These are phyloP conservation scores for Diaporthe ilicicola DNA, from an alignment of 2,329 filamentous ascomycete genomes.

Conservation along the genomic window DNA sequence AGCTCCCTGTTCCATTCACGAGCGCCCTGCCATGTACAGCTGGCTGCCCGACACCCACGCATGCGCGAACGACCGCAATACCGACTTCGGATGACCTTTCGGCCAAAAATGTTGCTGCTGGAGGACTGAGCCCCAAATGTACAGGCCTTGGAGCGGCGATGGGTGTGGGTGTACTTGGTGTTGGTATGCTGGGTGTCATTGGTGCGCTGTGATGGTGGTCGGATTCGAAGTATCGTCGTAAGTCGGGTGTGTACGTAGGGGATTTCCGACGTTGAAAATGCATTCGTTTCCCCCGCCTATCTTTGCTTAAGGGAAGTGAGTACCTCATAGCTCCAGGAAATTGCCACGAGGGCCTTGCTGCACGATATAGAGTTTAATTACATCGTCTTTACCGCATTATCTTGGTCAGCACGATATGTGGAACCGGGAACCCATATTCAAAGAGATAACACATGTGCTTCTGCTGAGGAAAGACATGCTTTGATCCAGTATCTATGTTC, in stretches of 20 bases:
- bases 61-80: not conserved
- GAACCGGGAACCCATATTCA: not conserved
- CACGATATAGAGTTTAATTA: not conserved
- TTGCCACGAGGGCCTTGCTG: not conserved
- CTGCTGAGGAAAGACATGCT: not conserved
- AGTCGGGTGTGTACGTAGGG: too few species aligned
- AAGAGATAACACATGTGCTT: not conserved
- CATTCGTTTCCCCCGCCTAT: too few species aligned
- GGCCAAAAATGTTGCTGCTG: not conserved
- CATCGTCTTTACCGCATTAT: not conserved
- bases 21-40: slow-evolving; percentile 47
- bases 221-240: too few species aligned
- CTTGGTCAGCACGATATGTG: not conserved
- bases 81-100: not conserved
- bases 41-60: slow-evolving; percentile 47
- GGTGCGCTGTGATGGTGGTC: not conserved
- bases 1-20: slow-evolving; percentile 35
- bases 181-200: not conserved
- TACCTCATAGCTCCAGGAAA: not conserved
- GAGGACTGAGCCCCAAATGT: not conserved
- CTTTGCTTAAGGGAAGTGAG: too few species aligned
- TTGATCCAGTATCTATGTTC: not conserved
- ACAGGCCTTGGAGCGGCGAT: slow-evolving; percentile 1
- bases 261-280: too few species aligned
- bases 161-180: not conserved